phyloP scores from a whole-genome alignment of 345 rosid genomes.

The Pugionium dolabratum region DNA sequence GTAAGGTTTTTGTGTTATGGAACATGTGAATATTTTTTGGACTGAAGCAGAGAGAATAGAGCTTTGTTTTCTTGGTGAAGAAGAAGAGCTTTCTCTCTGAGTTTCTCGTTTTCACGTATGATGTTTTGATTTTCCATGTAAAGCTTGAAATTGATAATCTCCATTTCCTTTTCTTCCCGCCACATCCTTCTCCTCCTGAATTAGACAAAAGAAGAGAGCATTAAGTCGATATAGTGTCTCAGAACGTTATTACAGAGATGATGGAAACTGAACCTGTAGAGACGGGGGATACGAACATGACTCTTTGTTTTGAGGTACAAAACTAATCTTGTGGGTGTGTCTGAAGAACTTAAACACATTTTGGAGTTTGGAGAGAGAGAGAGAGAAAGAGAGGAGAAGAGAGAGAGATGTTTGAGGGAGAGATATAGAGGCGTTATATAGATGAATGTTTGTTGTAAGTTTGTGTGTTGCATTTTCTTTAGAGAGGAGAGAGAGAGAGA shows the following conservation, averaged over 20 bases:
- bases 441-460: constrained; percentile 31
- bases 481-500: constrained; percentile 24
- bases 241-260: background rate
- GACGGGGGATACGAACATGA: constrained; percentile 16
- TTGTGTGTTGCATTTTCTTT: constrained; percentile 25
- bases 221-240: background rate
- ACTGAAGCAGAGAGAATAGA: constrained; percentile 55
- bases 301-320: constrained; percentile 26
- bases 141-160: constrained; percentile 61
- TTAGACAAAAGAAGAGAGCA: constrained; percentile 1
- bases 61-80: constrained; percentile 74
- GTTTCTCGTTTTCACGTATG: constrained; percentile 66
- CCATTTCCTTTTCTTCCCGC: constrained; percentile 46
- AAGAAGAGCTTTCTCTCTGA: constrained; percentile 60
- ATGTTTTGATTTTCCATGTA: constrained; percentile 68
- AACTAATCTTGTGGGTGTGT: constrained; percentile 34
- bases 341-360: constrained; percentile 43
- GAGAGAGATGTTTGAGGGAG: constrained; percentile 22
- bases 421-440: constrained; percentile 30
- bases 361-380: background rate
- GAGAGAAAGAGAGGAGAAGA: background rate
- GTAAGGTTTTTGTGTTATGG: constrained; percentile 27
- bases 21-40: constrained; percentile 25
- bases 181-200: constrained; percentile 40
- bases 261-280: constrained; percentile 29